Evolutionary conservation across 1,284 basidiomycete species (phyloP).

Genomic region (Singerocomus rubriflavus): DNA sequence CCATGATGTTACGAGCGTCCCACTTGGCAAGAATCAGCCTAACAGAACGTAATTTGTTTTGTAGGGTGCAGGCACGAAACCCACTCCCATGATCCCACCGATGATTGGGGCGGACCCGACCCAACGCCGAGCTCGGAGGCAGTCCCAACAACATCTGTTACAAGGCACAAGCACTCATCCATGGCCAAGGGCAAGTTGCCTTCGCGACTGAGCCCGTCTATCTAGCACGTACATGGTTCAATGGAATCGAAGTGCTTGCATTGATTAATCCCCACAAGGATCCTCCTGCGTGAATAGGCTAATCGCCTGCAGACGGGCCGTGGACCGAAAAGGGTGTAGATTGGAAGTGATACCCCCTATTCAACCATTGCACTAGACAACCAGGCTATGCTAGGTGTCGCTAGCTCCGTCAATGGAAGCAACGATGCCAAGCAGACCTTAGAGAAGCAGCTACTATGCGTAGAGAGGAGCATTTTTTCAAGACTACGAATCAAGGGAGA

Average conservation of each 20-base stretch:
- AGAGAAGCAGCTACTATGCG: not conserved
- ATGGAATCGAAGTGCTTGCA: not conserved
- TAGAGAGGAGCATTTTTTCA: not conserved
- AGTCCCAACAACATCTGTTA: no score
- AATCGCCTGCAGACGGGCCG: not conserved
- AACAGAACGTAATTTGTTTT: no score
- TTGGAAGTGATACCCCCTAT: not conserved
- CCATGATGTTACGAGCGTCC: no score
- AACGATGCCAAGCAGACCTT: not conserved
- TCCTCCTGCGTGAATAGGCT: not conserved
- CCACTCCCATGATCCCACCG: no score
- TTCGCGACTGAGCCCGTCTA: not conserved
- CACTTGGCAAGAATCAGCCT: no score
- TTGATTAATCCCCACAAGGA: not conserved
- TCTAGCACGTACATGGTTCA: not conserved
- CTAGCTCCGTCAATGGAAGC: not conserved
- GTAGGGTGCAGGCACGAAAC: no score
- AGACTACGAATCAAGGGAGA: conserved; percentile 5
- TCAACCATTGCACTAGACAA: not conserved
- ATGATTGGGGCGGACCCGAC: no score
- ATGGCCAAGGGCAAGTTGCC: not conserved
- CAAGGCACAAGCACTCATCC: no score
- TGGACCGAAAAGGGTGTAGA: not conserved
- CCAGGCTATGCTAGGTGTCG: not conserved
- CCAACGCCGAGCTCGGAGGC: no score